Base-by-base conservation (phyloP, 2,329 filamentous ascomycete species). In the Aspergillus aculeatinus region DNA sequence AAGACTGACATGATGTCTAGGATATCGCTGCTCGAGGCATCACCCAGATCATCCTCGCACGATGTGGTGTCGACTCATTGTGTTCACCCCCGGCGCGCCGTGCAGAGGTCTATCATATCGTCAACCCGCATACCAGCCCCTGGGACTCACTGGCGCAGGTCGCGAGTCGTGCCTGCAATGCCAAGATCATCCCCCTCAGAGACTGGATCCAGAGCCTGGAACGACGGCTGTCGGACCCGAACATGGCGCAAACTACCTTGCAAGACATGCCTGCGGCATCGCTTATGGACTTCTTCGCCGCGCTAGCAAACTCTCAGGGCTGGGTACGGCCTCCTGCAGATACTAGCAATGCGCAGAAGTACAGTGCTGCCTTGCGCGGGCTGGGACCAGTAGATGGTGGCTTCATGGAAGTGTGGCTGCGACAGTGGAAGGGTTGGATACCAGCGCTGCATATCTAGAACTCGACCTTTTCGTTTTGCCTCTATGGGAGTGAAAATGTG, bases 11-110 rank as follows among this genome's bases (percentile, higher is more conserved):
- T 11, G 29, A 1, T 19, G 1, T 14, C 4, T n/a, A 51, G 49
- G 54, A 56, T 35, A n/a, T 27, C 6, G 54, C 54, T n/a, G 54
- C 54, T 14, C 54, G 27, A 10, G 19, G n/a, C n/a, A 49, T 56
- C 19, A 39, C 12, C 9, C 54, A 49, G 9, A 56, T 56, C 33
- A 31, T 5, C 27, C 23, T 14, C 12, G 25, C 23, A n/a, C 11
- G 33, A 35, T 5, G 33, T 5, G 5, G 5, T 1, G 5, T 35
- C 33, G 14, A 12, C 33, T 3, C 14, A 5, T 16, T 16, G 11
- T 35, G 11, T 35, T 35, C 33, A 12, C 0, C 33, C 10, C 33
- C 11, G 2, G 33, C 33, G 2, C 33, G 11, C 33, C 10, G 12
- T 35, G 12, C 16, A 25, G 10, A 39, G 14, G 53, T 57, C 2